A percentile compares a stretch with the other conserved stretches of the same genome.
phyloP scores from a whole-genome alignment of 2,329 filamentous ascomycete genomes.

The Paraphaeosphaeria sporulosa region DNA sequence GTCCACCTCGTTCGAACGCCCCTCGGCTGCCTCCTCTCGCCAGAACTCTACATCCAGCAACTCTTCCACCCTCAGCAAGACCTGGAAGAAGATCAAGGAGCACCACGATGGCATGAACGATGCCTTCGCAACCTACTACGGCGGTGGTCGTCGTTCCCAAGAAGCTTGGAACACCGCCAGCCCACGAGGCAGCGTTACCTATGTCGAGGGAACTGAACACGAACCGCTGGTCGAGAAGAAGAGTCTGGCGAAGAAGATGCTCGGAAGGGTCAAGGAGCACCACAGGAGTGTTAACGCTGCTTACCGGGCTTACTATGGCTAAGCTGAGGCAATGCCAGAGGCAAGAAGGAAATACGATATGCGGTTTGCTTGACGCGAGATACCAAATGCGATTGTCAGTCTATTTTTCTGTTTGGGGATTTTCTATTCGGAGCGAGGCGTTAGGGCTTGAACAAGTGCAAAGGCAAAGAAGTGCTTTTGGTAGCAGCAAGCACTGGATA shows the following conservation, averaged over 20 bases:
- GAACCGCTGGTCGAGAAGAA: constrained; percentile 1
- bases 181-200: neutral
- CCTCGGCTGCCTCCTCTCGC: constrained; percentile 2
- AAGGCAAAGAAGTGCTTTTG: neutral
- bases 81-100: constrained; percentile 9
- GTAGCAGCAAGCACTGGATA: neutral
- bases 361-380: neutral
- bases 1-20: constrained; percentile 62
- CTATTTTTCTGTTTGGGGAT: neutral
- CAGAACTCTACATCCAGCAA: constrained; percentile 6
- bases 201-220: neutral
- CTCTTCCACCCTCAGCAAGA: constrained; percentile 8
- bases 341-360: neutral
- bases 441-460: neutral
- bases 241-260: constrained; percentile 1
- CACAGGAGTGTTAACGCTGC: constrained; percentile 8
- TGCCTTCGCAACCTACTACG: constrained; percentile 7
- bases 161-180: neutral
- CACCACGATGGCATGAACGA: constrained; percentile 11
- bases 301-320: constrained; percentile 6
- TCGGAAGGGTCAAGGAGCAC: constrained; percentile 1
- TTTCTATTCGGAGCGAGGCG: neutral
- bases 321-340: neutral
- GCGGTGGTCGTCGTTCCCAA: neutral
- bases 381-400: neutral